These are phyloP conservation scores for Phaeolepiota aurea DNA, from an alignment of 768 basidiomycete genomes.

Conservation along the genomic window DNA sequence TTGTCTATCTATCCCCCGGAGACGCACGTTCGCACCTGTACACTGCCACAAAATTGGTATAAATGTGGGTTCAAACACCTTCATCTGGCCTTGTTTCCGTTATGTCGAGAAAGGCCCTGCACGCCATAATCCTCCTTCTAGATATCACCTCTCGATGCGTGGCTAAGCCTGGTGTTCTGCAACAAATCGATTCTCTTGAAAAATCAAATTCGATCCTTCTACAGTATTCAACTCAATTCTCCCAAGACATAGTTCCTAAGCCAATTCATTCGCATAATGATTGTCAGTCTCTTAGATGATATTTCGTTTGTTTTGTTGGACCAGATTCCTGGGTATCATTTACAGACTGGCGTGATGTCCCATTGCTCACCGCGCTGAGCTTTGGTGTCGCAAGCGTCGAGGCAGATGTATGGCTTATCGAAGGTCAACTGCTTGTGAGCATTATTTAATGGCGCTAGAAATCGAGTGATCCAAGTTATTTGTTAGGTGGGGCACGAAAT, in stretches of 20 bases:
- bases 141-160: no score
- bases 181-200: slow-evolving; percentile 11
- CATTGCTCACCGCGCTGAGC: slow-evolving; percentile 38
- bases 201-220: slow-evolving; percentile 27
- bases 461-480: no score
- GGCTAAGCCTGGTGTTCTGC: neutral
- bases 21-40: no score
- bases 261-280: slow-evolving; percentile 49
- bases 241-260: slow-evolving; percentile 38
- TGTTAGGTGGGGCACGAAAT: slow-evolving; percentile 36
- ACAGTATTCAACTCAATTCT: slow-evolving; percentile 37
- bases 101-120: no score
- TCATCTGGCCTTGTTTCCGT: no score
- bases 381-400: slow-evolving; percentile 43
- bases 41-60: no score
- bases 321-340: neutral
- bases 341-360: slow-evolving; percentile 45
- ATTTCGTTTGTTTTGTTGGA: neutral
- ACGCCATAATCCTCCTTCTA: no score
- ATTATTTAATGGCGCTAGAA: no score
- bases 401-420: slow-evolving; percentile 42
- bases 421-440: slow-evolving; percentile 34
- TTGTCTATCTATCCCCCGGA: no score
- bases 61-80: no score
- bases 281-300: slow-evolving; percentile 22